Evolutionary conservation across 352 stramenopile species (phyloP), one percentile per base, ranked within the genome.

Genomic region (Pythium guiyangense): DNA sequence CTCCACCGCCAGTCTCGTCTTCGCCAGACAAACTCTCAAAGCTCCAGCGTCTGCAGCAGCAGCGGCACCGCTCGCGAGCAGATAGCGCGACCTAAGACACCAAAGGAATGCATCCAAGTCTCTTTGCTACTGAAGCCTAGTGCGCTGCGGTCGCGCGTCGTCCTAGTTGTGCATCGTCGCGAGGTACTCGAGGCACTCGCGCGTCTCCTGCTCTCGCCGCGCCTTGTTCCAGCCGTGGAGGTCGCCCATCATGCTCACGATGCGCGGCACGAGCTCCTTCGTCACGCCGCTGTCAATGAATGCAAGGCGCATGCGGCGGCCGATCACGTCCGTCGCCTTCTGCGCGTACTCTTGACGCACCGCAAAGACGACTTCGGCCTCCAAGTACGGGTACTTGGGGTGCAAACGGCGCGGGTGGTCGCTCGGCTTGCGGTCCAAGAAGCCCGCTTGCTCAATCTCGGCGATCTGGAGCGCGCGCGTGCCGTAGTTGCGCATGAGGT

Each of bases 401-500:
- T 97, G 82, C 54, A 98, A 73, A 11, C 90, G 87, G 34, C 89
- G 86, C 29, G 88, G 86, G 62, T 95, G 84, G 61, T 94, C 86
- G 52, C 77, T 92, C 22, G 63, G 69, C 63, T 95, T 91, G 77
- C 79, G 81, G 64, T 92, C 79, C 60, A 92, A 56, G 58, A 96
- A 94, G 44, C 86, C 84, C n/a, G 67, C 66, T 54, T 84, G 62
- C 54, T 94, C 88, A 50, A 98, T 94, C 79, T 98, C 88, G 25
- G 90, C 90, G 20, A 98, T 86, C 77, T 99, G 92, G 31, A 98
- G 81, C 42, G 96, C 96, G 49, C 96, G 83, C 40, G 94, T 98
- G 56, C 96, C 96, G 74, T 99, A 99, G 79, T 97, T 98, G 59
- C 79, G 79, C 71, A 97, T 96, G 54, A 99, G 68, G 72, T 98